Evolutionary conservation across 2,329 filamentous ascomycete species (phyloP).

Genomic region (Venturiaceae sp.): DNA sequence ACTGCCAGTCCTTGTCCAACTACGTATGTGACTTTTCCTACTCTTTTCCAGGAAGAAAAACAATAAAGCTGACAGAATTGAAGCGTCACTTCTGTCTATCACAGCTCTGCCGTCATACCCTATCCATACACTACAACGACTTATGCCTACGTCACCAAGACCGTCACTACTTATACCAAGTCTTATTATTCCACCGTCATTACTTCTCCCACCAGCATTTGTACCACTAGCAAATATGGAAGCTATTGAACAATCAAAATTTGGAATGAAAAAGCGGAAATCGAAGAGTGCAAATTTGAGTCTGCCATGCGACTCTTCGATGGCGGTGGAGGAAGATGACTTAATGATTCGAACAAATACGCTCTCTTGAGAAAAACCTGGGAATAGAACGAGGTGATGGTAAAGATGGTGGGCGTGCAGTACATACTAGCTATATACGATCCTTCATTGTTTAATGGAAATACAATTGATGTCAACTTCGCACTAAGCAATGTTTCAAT

Average conservation of each 20-base stretch:
- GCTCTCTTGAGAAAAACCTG: not conserved
- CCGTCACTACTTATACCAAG: not conserved
- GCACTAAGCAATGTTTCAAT: too few species aligned
- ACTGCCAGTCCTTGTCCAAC: not conserved
- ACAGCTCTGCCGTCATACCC: not conserved
- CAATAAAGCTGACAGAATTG: not conserved
- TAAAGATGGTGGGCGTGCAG: not conserved
- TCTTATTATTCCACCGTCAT: not conserved
- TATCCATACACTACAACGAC: not conserved
- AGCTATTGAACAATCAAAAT: not conserved
- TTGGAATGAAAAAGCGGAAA: too few species aligned
- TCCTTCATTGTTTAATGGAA: not conserved
- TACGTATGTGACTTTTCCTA: not conserved
- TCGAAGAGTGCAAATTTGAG: too few species aligned
- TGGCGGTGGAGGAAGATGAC: not conserved
- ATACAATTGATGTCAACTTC: too few species aligned
- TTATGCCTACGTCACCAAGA: not conserved
- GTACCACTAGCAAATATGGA: not conserved
- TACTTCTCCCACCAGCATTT: not conserved
- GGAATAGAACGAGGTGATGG: not conserved
- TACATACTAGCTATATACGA: not conserved
- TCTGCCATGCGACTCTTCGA: not conserved
- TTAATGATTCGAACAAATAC: not conserved
- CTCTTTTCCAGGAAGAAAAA: not conserved
- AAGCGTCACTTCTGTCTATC: not conserved